Percentiles rank a stretch among this genome's conserved stretches.
Conservation (phyloP, 192 early-diverging fungal species). For the Backusella luteola region DNA sequence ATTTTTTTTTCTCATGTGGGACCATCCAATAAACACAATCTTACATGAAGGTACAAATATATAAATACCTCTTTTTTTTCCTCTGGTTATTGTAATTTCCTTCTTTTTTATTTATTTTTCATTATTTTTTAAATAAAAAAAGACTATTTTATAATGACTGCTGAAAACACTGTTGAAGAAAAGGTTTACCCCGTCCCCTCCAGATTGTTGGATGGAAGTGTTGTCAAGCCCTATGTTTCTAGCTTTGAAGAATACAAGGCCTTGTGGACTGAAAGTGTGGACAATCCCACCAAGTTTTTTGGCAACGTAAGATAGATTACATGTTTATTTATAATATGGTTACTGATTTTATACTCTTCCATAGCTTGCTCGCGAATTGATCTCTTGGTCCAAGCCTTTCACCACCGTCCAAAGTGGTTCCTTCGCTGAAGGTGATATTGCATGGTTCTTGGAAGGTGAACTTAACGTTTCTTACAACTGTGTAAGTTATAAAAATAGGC, state of each 20-base stretch:
- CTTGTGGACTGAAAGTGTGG: constrained; percentile 77
- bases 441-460: constrained; percentile 92
- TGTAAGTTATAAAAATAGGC: constrained; percentile 39
- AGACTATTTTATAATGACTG: constrained; percentile 15
- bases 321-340: too few relatives aligned
- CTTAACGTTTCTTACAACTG: constrained; percentile 95
- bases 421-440: constrained; percentile 82
- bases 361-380: constrained; percentile 71
- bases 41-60: neutral
- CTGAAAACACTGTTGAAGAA: neutral
- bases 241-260: constrained; percentile 78
- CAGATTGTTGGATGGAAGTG: constrained; percentile 55
- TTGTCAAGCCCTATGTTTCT: constrained; percentile 69
- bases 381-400: constrained; percentile 85
- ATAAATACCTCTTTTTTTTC: constrained; percentile 1
- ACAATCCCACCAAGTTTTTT: constrained; percentile 81
- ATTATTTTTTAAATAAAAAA: neutral
- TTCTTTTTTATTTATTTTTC: constrained; percentile 11
- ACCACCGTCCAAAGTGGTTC: constrained; percentile 64
- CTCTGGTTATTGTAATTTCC: neutral
- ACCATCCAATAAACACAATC: neutral
- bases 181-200: constrained; percentile 53
- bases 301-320: constrained; percentile 55
- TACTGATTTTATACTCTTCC: neutral
- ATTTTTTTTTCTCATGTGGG: neutral